These are phyloP conservation scores for Candida incommunis DNA, from an alignment of 805 yeast species.

Conservation along the genomic window DNA sequence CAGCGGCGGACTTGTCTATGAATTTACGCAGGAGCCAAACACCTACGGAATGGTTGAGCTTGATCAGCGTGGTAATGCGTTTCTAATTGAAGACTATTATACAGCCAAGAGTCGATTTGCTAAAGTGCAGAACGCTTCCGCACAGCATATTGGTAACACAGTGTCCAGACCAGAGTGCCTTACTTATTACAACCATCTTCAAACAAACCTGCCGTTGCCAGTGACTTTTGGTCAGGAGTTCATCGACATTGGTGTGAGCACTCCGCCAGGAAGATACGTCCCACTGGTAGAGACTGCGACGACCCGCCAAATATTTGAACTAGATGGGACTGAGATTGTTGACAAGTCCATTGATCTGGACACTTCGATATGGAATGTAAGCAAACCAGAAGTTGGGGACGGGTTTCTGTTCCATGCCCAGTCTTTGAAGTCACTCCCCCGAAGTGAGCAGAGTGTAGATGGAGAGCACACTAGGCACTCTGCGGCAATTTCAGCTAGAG, in stretches of 20 bases:
- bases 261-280: background rate
- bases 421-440: no score
- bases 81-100: constrained; percentile 35
- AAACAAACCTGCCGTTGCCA: constrained; percentile 3
- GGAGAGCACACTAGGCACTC: no score
- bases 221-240: constrained; percentile 3
- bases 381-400: no score
- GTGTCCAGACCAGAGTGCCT: constrained; percentile 3
- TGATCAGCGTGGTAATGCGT: constrained; percentile 27
- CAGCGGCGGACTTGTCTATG: constrained; percentile 78
- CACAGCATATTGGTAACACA: background rate
- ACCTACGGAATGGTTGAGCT: constrained; percentile 63
- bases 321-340: constrained; percentile 20
- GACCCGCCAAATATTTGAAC: constrained; percentile 17
- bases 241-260: constrained; percentile 9
- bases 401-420: no score
- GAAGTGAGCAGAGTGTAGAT: no score
- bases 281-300: constrained; percentile 12
- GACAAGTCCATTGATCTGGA: no score
- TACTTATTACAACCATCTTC: constrained; percentile 4
- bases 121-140: background rate
- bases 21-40: constrained; percentile 65
- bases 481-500: no score
- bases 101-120: constrained; percentile 25
- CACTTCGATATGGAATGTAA: no score